Evolutionary conservation across 2,329 filamentous ascomycete genomes (phyloP).

Genomic region (Dactylellina sp.): DNA sequence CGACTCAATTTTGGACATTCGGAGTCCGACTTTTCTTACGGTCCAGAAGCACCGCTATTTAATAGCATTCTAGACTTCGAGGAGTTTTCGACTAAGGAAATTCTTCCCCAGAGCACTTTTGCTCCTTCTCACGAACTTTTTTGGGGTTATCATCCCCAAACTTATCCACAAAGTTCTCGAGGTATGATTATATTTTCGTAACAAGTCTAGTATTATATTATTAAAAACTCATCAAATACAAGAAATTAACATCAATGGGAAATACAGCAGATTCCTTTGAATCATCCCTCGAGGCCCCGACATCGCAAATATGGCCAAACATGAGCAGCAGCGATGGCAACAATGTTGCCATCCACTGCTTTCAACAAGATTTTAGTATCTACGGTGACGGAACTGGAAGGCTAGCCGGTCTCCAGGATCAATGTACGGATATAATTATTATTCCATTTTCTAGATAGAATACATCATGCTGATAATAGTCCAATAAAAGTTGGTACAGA

Average conservation of each 20-base stretch:
- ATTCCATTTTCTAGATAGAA: background rate
- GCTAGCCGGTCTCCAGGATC: background rate
- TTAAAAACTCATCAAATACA: too few relatives aligned
- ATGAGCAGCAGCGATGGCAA: background rate
- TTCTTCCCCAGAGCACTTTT: background rate
- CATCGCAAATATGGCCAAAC: background rate
- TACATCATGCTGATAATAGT: background rate
- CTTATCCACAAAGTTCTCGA: background rate
- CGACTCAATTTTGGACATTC: slow-evolving; percentile 9
- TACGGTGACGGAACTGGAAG: background rate
- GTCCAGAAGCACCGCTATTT: background rate
- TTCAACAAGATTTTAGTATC: too few relatives aligned
- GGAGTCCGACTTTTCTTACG: background rate
- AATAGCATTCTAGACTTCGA: background rate
- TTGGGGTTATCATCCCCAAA: background rate
- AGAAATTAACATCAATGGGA: background rate
- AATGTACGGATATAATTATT: background rate
- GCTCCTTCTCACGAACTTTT: background rate
- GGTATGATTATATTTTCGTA: background rate
- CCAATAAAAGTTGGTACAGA: background rate
- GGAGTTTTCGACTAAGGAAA: background rate
- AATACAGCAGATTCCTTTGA: background rate
- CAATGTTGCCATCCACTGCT: too few relatives aligned
- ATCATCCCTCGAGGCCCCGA: background rate
- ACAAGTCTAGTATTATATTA: background rate